A percentile compares a stretch with the other conserved stretches of the same genome.
phyloP scores from a whole-genome alignment of 1,284 basidiomycete species.

The Macrocystidia cucumis region DNA sequence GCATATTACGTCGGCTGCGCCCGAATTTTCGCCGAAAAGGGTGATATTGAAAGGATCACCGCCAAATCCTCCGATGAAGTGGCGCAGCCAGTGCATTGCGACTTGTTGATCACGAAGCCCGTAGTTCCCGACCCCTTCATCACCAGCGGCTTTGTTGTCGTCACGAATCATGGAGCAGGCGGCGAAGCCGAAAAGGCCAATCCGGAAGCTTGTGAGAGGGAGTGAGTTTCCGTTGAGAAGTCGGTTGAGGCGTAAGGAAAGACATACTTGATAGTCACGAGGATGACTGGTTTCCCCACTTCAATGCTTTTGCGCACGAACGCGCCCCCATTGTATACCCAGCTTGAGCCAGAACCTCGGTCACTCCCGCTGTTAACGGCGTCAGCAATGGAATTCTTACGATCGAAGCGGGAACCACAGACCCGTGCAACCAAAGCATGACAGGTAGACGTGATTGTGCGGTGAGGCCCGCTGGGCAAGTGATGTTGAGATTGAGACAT shows the following conservation, averaged over 20 bases:
- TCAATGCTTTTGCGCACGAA: conserved; percentile 60
- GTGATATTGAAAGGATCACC: conserved; percentile 67
- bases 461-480: conserved; percentile 50
- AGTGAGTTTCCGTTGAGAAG: conserved; percentile 3
- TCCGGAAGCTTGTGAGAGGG: conserved; percentile 47
- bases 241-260: conserved; percentile 1
- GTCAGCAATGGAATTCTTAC: neutral
- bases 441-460: conserved; percentile 52
- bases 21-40: conserved; percentile 62
- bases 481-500: conserved; percentile 71
- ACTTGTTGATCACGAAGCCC: conserved; percentile 64
- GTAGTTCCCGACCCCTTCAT: conserved; percentile 71
- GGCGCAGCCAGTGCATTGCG: conserved; percentile 65
- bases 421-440: conserved; percentile 80
- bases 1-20: conserved; percentile 65
- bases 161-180: conserved; percentile 54
- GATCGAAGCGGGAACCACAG: conserved; percentile 14
- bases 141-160: conserved; percentile 54
- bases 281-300: conserved; percentile 53
- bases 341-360: conserved; percentile 63
- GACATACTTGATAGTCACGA: conserved; percentile 71
- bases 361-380: conserved; percentile 49
- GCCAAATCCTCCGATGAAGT: conserved; percentile 60
- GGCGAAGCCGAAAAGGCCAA: conserved; percentile 68
- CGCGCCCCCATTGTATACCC: conserved; percentile 66